These are phyloP conservation scores for Prunella vulgaris DNA, from an alignment of 257 asterid genomes.

Conservation along the genomic window DNA sequence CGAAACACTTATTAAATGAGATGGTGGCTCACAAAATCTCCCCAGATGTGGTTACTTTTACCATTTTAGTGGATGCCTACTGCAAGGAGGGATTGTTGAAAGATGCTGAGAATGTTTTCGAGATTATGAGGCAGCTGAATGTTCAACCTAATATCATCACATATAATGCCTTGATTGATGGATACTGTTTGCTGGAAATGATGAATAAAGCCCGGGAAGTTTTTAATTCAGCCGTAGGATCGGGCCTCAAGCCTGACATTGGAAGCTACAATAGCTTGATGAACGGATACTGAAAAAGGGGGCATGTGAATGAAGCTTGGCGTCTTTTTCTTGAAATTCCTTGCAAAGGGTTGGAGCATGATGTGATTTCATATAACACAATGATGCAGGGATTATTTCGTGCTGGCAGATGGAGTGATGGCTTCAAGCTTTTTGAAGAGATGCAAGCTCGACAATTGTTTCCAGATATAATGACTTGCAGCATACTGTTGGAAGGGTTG, in stretches of 20 bases:
- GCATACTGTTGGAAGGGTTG: neutral
- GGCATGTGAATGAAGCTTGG: neutral
- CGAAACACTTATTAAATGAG: neutral
- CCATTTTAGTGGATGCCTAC: neutral
- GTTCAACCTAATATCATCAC: neutral
- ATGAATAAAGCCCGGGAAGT: neutral
- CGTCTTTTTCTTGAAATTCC: neutral
- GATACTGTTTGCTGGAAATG: neutral
- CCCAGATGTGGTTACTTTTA: neutral
- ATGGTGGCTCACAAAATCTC: neutral
- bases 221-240: neutral
- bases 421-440: neutral
- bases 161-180: neutral
- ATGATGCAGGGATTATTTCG: conserved; percentile 14
- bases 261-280: neutral
- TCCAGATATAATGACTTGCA: neutral
- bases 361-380: neutral
- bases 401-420: neutral
- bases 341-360: conserved; percentile 1
- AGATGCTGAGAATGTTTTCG: neutral
- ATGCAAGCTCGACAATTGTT: neutral
- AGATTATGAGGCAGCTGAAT: neutral
- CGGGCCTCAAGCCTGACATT: neutral
- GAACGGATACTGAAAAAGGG: neutral
- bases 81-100: neutral